These are phyloP conservation scores for Myxozyma geophila DNA, from an alignment of 805 yeast species.

Conservation along the genomic window DNA sequence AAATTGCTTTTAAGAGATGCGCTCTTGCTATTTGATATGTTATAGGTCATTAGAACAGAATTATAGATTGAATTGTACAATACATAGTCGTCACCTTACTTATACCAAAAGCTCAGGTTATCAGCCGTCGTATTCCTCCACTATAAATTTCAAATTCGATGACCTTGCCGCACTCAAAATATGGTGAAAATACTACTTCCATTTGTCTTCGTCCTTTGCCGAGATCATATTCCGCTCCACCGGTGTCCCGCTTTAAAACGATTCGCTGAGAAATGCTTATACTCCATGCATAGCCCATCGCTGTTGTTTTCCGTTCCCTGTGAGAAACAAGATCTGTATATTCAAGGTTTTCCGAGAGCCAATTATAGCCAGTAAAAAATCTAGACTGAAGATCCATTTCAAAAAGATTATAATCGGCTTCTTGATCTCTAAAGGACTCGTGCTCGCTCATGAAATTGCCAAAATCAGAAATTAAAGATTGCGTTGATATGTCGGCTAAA, in stretches of 20 bases:
- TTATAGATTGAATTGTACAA: neutral
- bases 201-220: conserved; percentile 43
- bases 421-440: conserved; percentile 1
- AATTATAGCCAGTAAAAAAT: conserved; percentile 77
- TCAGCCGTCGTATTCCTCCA: conserved; percentile 1
- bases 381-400: conserved; percentile 69
- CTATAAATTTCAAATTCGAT: conserved; percentile 40
- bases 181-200: conserved; percentile 51
- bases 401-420: conserved; percentile 44
- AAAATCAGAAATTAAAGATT: neutral
- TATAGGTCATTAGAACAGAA: neutral
- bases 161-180: conserved; percentile 19
- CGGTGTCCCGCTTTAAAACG: conserved; percentile 38
- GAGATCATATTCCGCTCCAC: conserved; percentile 29
- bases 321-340: conserved; percentile 14
- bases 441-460: neutral
- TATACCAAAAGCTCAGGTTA: neutral
- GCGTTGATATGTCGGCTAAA: neutral
- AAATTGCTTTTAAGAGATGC: too few relatives aligned
- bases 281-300: conserved; percentile 62
- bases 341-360: conserved; percentile 45
- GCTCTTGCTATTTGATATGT: too few relatives aligned
- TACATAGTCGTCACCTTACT: neutral
- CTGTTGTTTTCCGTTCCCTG: conserved; percentile 50
- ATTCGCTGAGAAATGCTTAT: conserved; percentile 57